Evolutionary conservation across 31 red algal species (phyloP).

Genomic region (Endocladia muricata): DNA sequence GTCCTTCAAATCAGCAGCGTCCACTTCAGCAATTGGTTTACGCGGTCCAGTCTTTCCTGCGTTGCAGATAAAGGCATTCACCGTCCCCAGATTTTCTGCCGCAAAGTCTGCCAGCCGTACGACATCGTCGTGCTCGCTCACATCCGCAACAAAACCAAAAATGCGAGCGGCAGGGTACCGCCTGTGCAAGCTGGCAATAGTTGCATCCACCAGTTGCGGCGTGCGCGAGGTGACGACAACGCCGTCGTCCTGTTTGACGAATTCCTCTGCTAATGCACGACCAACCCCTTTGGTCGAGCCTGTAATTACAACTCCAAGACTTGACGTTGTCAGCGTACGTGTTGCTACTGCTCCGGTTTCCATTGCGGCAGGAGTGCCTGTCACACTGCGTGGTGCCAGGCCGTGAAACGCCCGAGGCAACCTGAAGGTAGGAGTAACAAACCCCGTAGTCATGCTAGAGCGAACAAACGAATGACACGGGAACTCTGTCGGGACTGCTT

Average conservation of each 20-base stretch:
- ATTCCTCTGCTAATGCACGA: slow-evolving; percentile 56
- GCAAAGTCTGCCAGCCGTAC: slow-evolving; percentile 45
- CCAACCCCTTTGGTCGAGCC: slow-evolving; percentile 68
- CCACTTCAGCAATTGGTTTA: slow-evolving; percentile 10
- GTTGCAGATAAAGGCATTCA: slow-evolving; percentile 79
- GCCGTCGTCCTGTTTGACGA: slow-evolving; percentile 40
- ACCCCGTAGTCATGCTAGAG: not conserved
- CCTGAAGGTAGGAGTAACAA: not conserved
- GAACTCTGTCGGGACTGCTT: not conserved
- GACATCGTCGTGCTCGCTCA: slow-evolving; percentile 40
- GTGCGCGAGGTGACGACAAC: slow-evolving; percentile 67
- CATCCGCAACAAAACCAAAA: slow-evolving; percentile 58
- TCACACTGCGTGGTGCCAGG: not conserved
- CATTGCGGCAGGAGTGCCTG: not conserved
- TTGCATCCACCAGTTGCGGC: slow-evolving; percentile 17
- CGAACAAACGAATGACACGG: not conserved
- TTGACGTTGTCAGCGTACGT: not conserved
- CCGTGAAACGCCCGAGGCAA: not conserved
- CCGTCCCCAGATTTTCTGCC: slow-evolving; percentile 3
- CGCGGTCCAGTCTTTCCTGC: slow-evolving; percentile 53
- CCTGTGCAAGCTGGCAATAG: slow-evolving; percentile 10
- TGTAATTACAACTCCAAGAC: slow-evolving; percentile 63
- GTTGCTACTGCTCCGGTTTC: not conserved
- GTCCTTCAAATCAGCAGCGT: slow-evolving; percentile 18
- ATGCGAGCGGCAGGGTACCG: slow-evolving; percentile 16